phyloP scores from a whole-genome alignment of 257 asterid species.

The Salvia hispanica region DNA sequence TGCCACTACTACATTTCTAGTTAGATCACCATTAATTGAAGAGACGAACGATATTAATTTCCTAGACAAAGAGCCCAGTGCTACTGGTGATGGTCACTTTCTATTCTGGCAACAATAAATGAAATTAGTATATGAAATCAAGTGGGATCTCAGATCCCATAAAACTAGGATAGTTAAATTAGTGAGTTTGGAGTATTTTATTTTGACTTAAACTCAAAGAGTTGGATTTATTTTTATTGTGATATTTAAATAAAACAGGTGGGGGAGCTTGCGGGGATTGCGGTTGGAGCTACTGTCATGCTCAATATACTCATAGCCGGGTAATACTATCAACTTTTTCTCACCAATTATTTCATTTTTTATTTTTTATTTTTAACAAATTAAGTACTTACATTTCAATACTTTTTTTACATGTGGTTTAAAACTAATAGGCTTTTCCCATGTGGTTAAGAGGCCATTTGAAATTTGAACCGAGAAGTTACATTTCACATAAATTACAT shows the following conservation, averaged over 20 bases:
- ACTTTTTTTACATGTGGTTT: neutral
- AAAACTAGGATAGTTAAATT: neutral
- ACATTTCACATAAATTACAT: neutral
- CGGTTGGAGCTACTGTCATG: constrained; percentile 94
- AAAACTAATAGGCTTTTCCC: too few relatives aligned
- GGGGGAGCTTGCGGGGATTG: constrained; percentile 90
- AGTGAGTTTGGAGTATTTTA: constrained; percentile 29
- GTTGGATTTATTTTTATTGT: neutral
- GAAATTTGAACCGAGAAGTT: neutral
- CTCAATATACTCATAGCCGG: constrained; percentile 85
- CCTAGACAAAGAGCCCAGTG: constrained; percentile 20
- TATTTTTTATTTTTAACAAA: too few relatives aligned
- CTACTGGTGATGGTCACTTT: constrained; percentile 20
- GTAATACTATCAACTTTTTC: constrained; percentile 35
- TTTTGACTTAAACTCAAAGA: constrained; percentile 17
- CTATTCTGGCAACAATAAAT: constrained; percentile 21
- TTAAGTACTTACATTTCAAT: too few relatives aligned
- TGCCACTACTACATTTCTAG: too few relatives aligned
- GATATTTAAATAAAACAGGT: constrained; percentile 42
- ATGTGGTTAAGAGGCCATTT: too few relatives aligned
- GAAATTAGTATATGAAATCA: neutral
- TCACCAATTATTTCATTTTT: neutral
- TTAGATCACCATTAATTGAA: constrained; percentile 28
- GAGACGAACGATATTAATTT: constrained; percentile 30
- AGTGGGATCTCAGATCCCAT: constrained; percentile 40